Percentiles rank a stretch among this genome's conserved stretches.
Evolutionary conservation across 371 early-diverging fungal genomes (phyloP).

Genomic region (Gilbertella persicaria): DNA sequence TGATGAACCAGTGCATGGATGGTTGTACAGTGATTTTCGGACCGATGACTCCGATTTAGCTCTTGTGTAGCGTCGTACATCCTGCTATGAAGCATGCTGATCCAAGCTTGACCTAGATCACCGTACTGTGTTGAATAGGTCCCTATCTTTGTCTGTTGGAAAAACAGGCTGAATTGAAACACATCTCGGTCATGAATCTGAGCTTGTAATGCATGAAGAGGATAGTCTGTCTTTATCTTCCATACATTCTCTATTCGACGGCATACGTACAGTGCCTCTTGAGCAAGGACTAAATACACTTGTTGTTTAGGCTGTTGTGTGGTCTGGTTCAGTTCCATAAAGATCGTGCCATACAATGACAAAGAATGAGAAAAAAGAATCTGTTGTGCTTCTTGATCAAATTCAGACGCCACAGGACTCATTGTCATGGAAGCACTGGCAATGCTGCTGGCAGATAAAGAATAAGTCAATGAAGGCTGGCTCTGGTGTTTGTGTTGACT

Average conservation of each 20-base stretch:
- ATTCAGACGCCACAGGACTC: conserved; percentile 13
- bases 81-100: conserved; percentile 5
- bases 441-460: conserved; percentile 39
- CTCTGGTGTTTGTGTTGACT: neutral
- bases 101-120: conserved; percentile 21
- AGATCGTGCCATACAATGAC: conserved; percentile 21
- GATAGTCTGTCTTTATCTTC: neutral
- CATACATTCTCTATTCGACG: conserved; percentile 6
- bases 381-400: conserved; percentile 29
- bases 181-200: conserved; percentile 2
- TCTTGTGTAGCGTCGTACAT: conserved; percentile 34
- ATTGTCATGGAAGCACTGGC: conserved; percentile 9
- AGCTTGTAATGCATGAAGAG: conserved; percentile 1
- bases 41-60: conserved; percentile 12
- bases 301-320: conserved; percentile 15
- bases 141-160: conserved; percentile 13
- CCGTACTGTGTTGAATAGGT: conserved; percentile 15
- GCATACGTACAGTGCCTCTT: conserved; percentile 9
- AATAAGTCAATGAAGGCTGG: conserved; percentile 22
- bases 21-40: conserved; percentile 56
- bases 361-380: conserved; percentile 13
- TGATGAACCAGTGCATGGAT: conserved; percentile 69
- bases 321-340: conserved; percentile 25
- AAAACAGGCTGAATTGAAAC: conserved; percentile 17
- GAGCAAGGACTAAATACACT: conserved; percentile 16